phyloP scores from a whole-genome alignment of 805 yeast genomes.

The Saccharomycopsis javanensis region DNA sequence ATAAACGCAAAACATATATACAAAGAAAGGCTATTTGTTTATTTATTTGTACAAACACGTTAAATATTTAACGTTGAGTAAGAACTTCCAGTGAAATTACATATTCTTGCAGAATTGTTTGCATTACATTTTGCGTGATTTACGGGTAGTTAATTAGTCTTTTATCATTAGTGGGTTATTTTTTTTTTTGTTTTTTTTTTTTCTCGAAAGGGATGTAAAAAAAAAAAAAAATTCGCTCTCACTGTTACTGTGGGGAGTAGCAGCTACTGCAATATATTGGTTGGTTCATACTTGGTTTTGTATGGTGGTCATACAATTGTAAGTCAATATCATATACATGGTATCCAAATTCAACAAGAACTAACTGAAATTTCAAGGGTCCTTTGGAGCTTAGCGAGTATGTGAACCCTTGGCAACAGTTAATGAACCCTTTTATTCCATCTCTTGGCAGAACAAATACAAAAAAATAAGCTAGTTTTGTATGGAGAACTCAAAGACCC shows the following conservation, averaged over 20 bases:
- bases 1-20: not conserved
- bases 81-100: not conserved
- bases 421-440: not conserved
- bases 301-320: no score
- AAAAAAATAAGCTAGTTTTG: not conserved
- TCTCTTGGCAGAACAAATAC: not conserved
- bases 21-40: no score
- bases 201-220: no score
- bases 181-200: not conserved
- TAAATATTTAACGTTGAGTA: no score
- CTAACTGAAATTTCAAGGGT: not conserved
- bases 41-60: no score
- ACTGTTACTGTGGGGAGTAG: no score
- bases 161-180: no score
- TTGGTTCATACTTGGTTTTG: no score
- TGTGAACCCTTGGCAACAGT: not conserved
- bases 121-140: not conserved
- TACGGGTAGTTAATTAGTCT: not conserved
- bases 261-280: no score
- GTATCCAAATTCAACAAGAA: not conserved
- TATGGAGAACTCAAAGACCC: not conserved
- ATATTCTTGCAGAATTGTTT: not conserved
- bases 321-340: no score
- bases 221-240: no score
- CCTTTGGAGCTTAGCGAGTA: no score